These are phyloP conservation scores for Penicillium maclennaniae DNA, from an alignment of 495 filamentous ascomycete species.

Conservation along the genomic window DNA sequence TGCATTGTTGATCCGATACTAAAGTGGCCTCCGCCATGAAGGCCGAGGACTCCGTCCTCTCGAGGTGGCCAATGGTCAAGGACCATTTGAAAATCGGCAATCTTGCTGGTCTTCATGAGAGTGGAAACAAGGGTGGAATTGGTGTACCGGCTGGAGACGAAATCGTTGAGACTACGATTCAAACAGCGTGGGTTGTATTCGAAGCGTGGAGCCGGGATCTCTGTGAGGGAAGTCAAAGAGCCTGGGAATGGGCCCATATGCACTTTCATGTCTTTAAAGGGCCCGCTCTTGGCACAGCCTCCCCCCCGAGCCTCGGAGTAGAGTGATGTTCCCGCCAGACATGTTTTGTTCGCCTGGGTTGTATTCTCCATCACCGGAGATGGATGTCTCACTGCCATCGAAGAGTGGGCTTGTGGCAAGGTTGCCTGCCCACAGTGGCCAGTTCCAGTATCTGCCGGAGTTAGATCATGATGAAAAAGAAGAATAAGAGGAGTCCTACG, in stretches of 20 bases:
- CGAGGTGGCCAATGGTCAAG: conserved; percentile 24
- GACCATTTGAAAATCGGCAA: conserved; percentile 20
- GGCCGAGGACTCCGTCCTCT: conserved; percentile 13
- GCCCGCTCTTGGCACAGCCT: conserved; percentile 58
- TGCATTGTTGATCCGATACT: conserved; percentile 23
- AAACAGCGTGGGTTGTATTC: conserved; percentile 60
- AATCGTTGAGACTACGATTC: conserved; percentile 55
- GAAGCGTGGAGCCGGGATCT: conserved; percentile 26
- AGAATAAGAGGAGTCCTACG: conserved; percentile 9
- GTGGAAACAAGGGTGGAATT: conserved; percentile 15
- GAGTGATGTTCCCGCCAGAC: conserved; percentile 10
- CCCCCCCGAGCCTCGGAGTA: conserved; percentile 53
- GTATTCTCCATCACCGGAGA: conserved; percentile 47
- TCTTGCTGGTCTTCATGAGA: conserved; percentile 13
- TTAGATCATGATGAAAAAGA: neutral
- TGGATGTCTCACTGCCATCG: conserved; percentile 41
- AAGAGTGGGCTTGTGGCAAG: conserved; percentile 40
- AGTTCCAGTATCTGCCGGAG: conserved; percentile 47
- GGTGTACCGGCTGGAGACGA: conserved; percentile 17
- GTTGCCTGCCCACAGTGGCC: conserved; percentile 37
- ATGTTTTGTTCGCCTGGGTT: conserved; percentile 27
- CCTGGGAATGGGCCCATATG: conserved; percentile 49
- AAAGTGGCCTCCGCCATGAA: conserved; percentile 29
- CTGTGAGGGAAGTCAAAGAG: conserved; percentile 8
- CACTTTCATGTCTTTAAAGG: conserved; percentile 47